Evolutionary conservation across 768 basidiomycete genomes (phyloP).

Genomic region (Tylopilus cervinicoccineus): DNA sequence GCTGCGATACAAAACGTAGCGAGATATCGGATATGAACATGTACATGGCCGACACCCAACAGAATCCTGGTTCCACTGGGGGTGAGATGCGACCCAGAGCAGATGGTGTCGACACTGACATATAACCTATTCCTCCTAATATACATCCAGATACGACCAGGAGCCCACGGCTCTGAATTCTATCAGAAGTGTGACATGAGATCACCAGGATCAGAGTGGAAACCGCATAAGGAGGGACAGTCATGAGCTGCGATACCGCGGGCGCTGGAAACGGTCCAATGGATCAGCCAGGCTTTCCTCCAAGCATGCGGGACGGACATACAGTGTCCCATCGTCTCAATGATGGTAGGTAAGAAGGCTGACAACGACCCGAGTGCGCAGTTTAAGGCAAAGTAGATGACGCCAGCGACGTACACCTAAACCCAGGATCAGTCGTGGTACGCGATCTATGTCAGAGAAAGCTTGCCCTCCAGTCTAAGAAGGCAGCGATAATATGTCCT

Average conservation of each 20-base stretch:
- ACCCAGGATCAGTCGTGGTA: conserved; percentile 4
- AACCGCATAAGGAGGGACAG: conserved; percentile 52
- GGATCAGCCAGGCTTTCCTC: not conserved
- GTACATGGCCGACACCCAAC: conserved; percentile 28
- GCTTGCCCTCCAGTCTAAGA: conserved; percentile 43
- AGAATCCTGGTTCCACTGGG: conserved; percentile 24
- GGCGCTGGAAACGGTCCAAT: conserved; percentile 28
- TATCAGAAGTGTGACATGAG: conserved; percentile 40
- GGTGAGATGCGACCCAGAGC: not conserved
- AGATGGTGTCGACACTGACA: conserved; percentile 25
- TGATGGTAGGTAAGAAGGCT: conserved; percentile 55
- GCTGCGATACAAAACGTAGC: conserved; percentile 43
- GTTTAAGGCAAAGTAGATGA: conserved; percentile 47
- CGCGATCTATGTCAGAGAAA: not conserved
- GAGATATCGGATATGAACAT: conserved; percentile 38
- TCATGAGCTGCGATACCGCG: conserved; percentile 46
- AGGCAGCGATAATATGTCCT: conserved; percentile 42
- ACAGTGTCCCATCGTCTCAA: conserved; percentile 48
- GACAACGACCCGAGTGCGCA: conserved; percentile 47
- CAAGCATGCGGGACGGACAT: conserved; percentile 7
- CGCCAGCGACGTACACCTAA: conserved; percentile 43
- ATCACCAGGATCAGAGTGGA: conserved; percentile 35
- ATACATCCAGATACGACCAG: conserved; percentile 28
- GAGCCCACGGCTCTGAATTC: conserved; percentile 41
- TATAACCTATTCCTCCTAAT: conserved; percentile 39